These are phyloP conservation scores for Lophiostoma macrostomum DNA, from an alignment of 495 filamentous ascomycete species.

Conservation along the genomic window DNA sequence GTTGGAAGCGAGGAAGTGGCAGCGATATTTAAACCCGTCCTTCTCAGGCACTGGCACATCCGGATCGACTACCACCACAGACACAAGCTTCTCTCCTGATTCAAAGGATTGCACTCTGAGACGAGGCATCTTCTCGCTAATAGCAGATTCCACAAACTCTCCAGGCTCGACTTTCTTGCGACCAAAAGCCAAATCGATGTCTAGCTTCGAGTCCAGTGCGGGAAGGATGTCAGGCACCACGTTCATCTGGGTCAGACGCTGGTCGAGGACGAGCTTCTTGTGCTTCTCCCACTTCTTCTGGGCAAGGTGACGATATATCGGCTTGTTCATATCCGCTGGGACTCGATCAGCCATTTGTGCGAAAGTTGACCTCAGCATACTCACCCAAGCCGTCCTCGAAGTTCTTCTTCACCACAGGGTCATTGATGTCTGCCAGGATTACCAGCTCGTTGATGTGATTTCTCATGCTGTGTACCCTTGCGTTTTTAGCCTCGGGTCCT, in stretches of 20 bases:
- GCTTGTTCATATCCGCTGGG: constrained; percentile 89
- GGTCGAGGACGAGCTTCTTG: constrained; percentile 69
- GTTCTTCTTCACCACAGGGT: constrained; percentile 86
- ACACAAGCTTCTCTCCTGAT: constrained; percentile 73
- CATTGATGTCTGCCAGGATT: constrained; percentile 91
- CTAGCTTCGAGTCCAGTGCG: constrained; percentile 70
- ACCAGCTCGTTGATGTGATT: constrained; percentile 75
- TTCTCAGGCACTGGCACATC: constrained; percentile 79
- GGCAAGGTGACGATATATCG: constrained; percentile 89
- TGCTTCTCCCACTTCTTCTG: constrained; percentile 83
- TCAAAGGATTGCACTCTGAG: constrained; percentile 84
- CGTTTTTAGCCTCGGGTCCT: constrained; percentile 55
- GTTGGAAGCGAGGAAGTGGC: constrained; percentile 79
- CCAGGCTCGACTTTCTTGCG: constrained; percentile 67
- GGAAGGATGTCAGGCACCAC: constrained; percentile 93
- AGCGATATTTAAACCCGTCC: constrained; percentile 75
- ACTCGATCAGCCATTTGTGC: background rate
- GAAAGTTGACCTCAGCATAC: constrained; percentile 21
- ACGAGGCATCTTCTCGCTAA: constrained; percentile 67
- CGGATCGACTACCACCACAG: constrained; percentile 79
- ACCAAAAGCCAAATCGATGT: constrained; percentile 76
- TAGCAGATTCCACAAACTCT: constrained; percentile 65
- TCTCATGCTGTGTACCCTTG: constrained; percentile 65
- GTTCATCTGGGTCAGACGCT: constrained; percentile 84
- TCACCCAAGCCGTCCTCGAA: constrained; percentile 91